Evolutionary conservation across 371 early-diverging fungal species (phyloP).

Genomic region (Funneliformis caledonium): DNA sequence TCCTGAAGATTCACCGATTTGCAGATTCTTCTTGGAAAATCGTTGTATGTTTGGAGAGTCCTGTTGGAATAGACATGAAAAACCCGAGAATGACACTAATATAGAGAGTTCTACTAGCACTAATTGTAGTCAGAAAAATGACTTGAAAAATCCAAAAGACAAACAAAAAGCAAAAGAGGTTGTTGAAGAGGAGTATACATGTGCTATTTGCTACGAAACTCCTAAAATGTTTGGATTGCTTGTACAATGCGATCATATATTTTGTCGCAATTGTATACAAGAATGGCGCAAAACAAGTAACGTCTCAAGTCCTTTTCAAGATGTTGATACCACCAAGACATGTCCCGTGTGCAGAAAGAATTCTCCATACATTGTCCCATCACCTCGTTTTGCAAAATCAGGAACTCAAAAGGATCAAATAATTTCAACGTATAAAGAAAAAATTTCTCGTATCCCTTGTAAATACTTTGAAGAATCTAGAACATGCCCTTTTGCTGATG

Average conservation of each 20-base stretch:
- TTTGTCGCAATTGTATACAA: conserved; percentile 19
- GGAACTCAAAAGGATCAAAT: conserved; percentile 4
- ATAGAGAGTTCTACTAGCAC: background rate
- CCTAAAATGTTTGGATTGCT: conserved; percentile 33
- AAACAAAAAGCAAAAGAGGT: conserved; percentile 31
- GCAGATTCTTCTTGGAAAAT: conserved; percentile 4
- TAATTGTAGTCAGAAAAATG: background rate
- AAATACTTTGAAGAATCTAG: conserved; percentile 19
- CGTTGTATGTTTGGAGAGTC: conserved; percentile 14
- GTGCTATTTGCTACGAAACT: conserved; percentile 29
- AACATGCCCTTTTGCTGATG: conserved; percentile 30
- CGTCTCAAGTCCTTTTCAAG: background rate
- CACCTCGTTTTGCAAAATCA: background rate
- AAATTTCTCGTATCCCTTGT: conserved; percentile 25
- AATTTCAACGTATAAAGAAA: conserved; percentile 8
- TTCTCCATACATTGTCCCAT: conserved; percentile 29
- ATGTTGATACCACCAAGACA: conserved; percentile 16
- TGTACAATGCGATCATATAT: background rate
- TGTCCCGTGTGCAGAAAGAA: conserved; percentile 35
- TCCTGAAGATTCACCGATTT: background rate
- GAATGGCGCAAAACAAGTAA: conserved; percentile 31
- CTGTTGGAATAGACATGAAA: conserved; percentile 22
- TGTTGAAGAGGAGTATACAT: conserved; percentile 3
- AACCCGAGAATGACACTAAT: background rate
- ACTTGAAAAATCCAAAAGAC: conserved; percentile 4